Evolutionary conservation across 176 grass and related monocot species (phyloP), one percentile per base, ranked within the genome.

Genomic region (Pontederia paniculata): DNA sequence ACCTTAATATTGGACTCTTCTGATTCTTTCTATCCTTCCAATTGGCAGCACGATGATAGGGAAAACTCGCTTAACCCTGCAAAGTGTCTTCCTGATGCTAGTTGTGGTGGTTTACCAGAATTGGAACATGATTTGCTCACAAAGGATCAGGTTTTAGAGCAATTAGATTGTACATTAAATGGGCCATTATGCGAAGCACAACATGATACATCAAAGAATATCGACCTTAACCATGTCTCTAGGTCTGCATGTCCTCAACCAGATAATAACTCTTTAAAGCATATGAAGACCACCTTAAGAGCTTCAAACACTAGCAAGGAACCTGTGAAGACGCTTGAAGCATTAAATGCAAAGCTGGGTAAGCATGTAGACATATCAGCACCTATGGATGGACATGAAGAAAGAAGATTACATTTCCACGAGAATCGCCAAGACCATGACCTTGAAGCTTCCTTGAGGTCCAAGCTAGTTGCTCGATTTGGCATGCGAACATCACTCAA

Each of bases 361-460:
- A 73, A 78, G 56, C 65, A 59, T 60, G 69, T 58, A 42, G 77
- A 84, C 45, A 68, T 75, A 84, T 73, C 57, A 69, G 25, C 55
- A 66, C 58, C 69, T 58, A 64, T 42, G 41, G 69, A 60, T 76
- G 17, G 15, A 49, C 58, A 71, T 16, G 68, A 83, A 65, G 80
- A 84, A 57, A 69, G 69, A 57, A 69, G 69, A 60, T 74, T 77
- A 63, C 50, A 18, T 70, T 76, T 69, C 63, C 65, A 57, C 59
- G 71, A 79, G 13, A 70, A 47, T 78, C 48, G 11, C 3, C 70
- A 70, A 45, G 91, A 96, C 55, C 86, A 96, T 74, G 80, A 88
- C 49, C 85, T 83, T 67, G 86, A 98, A 88, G 93, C 83, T 77
- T 81, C 77, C 67, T 78, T 98, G 62, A 90, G 93, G 65, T 98